Evolutionary conservation across 306 rosid genomes (phyloP).

Genomic region (Fragaria nilgerrensis): DNA sequence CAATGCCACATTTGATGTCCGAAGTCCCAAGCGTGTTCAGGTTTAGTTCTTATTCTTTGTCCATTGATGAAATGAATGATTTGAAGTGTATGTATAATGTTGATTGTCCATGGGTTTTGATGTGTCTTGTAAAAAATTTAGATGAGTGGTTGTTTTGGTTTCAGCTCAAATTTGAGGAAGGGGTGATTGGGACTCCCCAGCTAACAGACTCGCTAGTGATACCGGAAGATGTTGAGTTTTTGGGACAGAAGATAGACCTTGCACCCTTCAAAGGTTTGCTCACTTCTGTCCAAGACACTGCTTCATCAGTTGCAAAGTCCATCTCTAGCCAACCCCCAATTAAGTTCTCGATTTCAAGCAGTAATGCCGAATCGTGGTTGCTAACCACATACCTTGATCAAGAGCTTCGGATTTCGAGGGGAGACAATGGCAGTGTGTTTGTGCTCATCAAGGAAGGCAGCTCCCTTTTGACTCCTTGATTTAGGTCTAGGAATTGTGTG

Average conservation of each 20-base stretch:
- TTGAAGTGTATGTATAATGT: neutral
- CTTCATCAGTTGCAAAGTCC: constrained; percentile 71
- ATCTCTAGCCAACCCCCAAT: constrained; percentile 74
- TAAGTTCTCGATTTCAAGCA: constrained; percentile 62
- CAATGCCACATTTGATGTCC: constrained; percentile 77
- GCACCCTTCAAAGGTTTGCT: constrained; percentile 70
- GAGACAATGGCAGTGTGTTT: constrained; percentile 73
- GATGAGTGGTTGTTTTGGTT: constrained; percentile 5
- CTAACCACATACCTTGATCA: constrained; percentile 82
- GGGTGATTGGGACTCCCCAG: constrained; percentile 88
- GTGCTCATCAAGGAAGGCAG: constrained; percentile 91
- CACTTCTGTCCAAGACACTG: constrained; percentile 68
- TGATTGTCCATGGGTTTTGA: neutral
- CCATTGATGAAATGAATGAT: neutral
- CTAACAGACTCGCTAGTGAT: constrained; percentile 79
- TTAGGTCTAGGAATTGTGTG: neutral
- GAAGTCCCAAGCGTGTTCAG: constrained; percentile 89
- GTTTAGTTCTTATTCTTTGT: constrained; percentile 28
- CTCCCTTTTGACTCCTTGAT: constrained; percentile 32
- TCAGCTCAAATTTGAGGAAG: constrained; percentile 84
- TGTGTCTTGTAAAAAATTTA: neutral
- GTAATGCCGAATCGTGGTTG: constrained; percentile 71
- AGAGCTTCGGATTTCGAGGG: constrained; percentile 77
- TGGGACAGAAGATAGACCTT: constrained; percentile 80
- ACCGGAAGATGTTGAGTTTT: constrained; percentile 81